Base-by-base conservation (phyloP, 495 filamentous ascomycete genomes). In the Arthonia radiata region DNA sequence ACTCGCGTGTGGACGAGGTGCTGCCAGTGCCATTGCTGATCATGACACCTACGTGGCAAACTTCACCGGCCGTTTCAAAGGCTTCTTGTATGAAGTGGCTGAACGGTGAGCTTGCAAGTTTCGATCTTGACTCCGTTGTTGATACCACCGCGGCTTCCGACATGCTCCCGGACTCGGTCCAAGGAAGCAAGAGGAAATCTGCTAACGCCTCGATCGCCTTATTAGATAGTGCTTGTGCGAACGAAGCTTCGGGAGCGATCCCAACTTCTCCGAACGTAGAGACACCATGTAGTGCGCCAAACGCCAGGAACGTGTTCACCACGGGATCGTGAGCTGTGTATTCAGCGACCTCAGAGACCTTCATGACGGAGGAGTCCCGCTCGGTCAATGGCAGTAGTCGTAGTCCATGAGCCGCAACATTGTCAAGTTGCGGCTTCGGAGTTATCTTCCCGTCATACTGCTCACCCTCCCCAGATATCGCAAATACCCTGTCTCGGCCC, bases 341-440 rank as follows among this genome's bases (percentile, higher is more conserved):
- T 12, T 81, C 77, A 6, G 82, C 78, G 22, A 67, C 54, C 32
- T 86, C 78, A 0, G 78, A 69, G 4, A 90, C 77, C 38, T 80
- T 73, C 86, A 97, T 97, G 29, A 92, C 81, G 12, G 81, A 76
- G 4, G 86, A 93, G 17, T 73, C 70, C 57, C 86, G 80, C 33
- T 97, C 81, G 1, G 79, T 86, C 13, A 94, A 65, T 41, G 89
- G 78, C 22, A 93, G 48, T 26, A 97, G 54, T 2, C 82, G 73
- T 13, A 92, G 49, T 18, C 81, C 86, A 38, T 92, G 73, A 2
- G 11, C 4, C 3, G 18, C 10, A 13, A 31, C 5, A 19, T 31
- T 31, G 6, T 8, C 21, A n/a, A n/a, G n/a, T n/a, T n/a, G n/a
- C n/a, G n/a, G n/a, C n/a, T n/a, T n/a, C n/a, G n/a, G n/a, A n/a